Conservation (phyloP, 1,284 basidiomycete genomes). For the Austropuccinia psidii region DNA sequence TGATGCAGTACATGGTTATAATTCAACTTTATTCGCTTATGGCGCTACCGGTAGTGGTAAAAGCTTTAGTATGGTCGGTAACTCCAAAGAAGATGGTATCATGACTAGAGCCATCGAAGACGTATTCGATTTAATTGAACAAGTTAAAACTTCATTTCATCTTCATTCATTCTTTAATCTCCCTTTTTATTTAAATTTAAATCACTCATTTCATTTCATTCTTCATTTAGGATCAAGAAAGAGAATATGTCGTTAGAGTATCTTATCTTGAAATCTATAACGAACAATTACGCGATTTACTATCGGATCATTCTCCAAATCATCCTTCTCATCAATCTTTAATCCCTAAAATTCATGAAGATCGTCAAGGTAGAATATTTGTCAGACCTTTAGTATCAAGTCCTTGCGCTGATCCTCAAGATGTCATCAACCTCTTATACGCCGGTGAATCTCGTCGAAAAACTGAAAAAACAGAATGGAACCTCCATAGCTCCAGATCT, state of each 20-base stretch:
- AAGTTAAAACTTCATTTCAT: slow-evolving; percentile 45
- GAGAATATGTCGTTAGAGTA: slow-evolving; percentile 53
- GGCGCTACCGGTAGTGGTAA: slow-evolving; percentile 82
- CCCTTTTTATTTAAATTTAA: background rate
- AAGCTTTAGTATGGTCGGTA: slow-evolving; percentile 80
- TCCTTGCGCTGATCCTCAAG: slow-evolving; percentile 45
- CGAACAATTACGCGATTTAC: slow-evolving; percentile 54
- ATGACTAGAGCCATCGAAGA: slow-evolving; percentile 78
- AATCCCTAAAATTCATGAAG: slow-evolving; percentile 27
- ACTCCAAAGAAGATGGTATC: slow-evolving; percentile 76
- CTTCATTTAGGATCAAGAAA: slow-evolving; percentile 44
- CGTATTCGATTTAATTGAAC: slow-evolving; percentile 52
- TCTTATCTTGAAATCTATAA: slow-evolving; percentile 59
- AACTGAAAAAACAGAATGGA: slow-evolving; percentile 56
- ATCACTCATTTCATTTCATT: background rate
- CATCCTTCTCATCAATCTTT: slow-evolving; percentile 1
- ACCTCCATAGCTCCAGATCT: slow-evolving; percentile 53
- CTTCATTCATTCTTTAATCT: slow-evolving; percentile 36
- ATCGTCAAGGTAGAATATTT: slow-evolving; percentile 32
- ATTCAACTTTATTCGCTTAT: slow-evolving; percentile 80
- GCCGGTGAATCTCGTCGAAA: slow-evolving; percentile 53
- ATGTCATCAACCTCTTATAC: slow-evolving; percentile 52
- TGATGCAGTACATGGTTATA: slow-evolving; percentile 93
- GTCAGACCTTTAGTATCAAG: slow-evolving; percentile 21
- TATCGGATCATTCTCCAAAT: slow-evolving; percentile 36